A percentile compares a stretch with the other conserved stretches of the same genome.
Evolutionary conservation across 2,329 filamentous ascomycete species (phyloP).

Genomic region (Beauveria caledonica): DNA sequence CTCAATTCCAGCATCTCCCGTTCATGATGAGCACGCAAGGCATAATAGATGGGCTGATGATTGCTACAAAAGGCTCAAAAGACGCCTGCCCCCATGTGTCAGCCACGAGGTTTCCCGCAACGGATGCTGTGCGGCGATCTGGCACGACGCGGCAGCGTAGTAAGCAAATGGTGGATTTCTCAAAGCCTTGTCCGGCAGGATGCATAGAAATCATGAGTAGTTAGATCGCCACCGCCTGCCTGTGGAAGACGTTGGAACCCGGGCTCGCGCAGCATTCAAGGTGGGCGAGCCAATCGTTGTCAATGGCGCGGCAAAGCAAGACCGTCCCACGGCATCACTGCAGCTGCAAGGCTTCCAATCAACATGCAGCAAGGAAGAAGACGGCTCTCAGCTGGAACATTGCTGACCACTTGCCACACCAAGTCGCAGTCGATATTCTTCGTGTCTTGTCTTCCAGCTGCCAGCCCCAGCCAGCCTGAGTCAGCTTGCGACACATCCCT

Average conservation of each 20-base stretch:
- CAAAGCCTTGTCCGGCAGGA: background rate
- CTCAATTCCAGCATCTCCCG: background rate
- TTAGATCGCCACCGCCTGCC: background rate
- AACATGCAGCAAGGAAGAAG: background rate
- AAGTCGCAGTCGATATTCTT: background rate
- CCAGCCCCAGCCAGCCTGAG: conserved; percentile 1
- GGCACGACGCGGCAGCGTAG: background rate
- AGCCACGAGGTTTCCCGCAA: background rate
- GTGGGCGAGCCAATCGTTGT: background rate
- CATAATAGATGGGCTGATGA: background rate
- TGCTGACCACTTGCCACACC: background rate
- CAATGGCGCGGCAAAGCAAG: background rate
- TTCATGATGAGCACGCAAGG: background rate
- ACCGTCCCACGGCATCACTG: background rate
- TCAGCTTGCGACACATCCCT: background rate
- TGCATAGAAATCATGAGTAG: background rate
- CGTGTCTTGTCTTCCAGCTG: too few relatives aligned
- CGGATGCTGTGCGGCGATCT: background rate
- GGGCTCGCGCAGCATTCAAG: background rate
- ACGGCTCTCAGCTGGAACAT: background rate
- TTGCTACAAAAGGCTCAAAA: too few relatives aligned
- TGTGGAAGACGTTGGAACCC: background rate
- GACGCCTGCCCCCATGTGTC: background rate
- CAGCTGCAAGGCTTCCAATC: background rate
- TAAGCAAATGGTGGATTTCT: background rate